These are phyloP conservation scores for Coniochaeta ligniaria DNA, from an alignment of 2,329 filamentous ascomycete species.

Conservation along the genomic window DNA sequence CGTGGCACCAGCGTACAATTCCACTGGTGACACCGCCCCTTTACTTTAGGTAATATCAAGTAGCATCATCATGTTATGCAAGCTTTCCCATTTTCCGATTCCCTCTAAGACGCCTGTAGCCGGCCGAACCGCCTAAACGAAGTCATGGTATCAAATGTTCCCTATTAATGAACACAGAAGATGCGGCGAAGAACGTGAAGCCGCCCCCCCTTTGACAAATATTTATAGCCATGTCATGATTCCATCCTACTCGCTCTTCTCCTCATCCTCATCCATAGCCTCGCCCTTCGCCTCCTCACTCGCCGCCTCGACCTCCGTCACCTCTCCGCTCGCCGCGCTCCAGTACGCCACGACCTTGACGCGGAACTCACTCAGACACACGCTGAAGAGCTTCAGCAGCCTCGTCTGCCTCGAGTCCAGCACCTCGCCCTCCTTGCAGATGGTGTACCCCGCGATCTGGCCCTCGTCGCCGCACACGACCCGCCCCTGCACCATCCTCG, in stretches of 20 bases:
- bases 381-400: slow-evolving; percentile 86
- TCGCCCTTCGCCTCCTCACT: slow-evolving; percentile 11
- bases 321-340: slow-evolving; percentile 49
- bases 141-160: slow-evolving; percentile 12
- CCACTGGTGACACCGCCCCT: too few species aligned
- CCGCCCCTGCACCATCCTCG: slow-evolving; percentile 79
- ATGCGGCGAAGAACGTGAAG: background rate
- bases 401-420: slow-evolving; percentile 90
- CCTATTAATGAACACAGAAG: slow-evolving; percentile 2
- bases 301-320: slow-evolving; percentile 45
- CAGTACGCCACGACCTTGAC: slow-evolving; percentile 73
- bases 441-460: slow-evolving; percentile 50
- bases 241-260: slow-evolving; percentile 1
- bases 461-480: slow-evolving; percentile 60
- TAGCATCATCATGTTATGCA: background rate
- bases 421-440: slow-evolving; percentile 79
- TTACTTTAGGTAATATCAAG: too few species aligned
- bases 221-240: slow-evolving; percentile 9
- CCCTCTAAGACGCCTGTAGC: slow-evolving; percentile 8
- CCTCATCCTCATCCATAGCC: slow-evolving; percentile 15
- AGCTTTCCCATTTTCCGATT: slow-evolving; percentile 15
- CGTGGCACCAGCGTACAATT: too few species aligned
- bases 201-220: background rate
- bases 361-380: slow-evolving; percentile 85
- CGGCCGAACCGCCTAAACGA: slow-evolving; percentile 5